Evolutionary conservation across 2,329 filamentous ascomycete genomes (phyloP).

Genomic region (Tolypocladium cylindrosporum): DNA sequence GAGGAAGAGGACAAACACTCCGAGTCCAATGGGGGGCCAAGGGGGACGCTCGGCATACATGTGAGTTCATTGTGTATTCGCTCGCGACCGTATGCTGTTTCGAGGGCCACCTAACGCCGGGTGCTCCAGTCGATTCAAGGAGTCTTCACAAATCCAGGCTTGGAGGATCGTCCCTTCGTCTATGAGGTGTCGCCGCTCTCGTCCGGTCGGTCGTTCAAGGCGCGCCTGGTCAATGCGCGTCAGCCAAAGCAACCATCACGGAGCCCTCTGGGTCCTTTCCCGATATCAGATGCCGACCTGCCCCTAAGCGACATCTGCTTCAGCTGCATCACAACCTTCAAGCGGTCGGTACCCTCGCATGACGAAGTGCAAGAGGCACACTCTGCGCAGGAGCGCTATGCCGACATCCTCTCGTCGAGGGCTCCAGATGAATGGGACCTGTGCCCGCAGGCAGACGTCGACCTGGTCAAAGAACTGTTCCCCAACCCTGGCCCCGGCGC

Average conservation of each 20-base stretch:
- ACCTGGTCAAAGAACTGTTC: constrained; percentile 23
- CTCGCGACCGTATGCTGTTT: neutral
- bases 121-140: constrained; percentile 40
- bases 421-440: constrained; percentile 32
- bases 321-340: constrained; percentile 42
- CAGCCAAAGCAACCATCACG: constrained; percentile 33
- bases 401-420: constrained; percentile 25
- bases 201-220: constrained; percentile 37
- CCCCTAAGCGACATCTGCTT: constrained; percentile 35
- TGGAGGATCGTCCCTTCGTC: constrained; percentile 39
- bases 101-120: neutral
- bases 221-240: constrained; percentile 36
- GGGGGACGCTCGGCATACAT: constrained; percentile 23
- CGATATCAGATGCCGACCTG: constrained; percentile 25
- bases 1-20: constrained; percentile 19
- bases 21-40: constrained; percentile 1
- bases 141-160: constrained; percentile 40
- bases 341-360: constrained; percentile 26
- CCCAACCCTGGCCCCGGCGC: constrained; percentile 27
- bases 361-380: constrained; percentile 25
- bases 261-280: constrained; percentile 24
- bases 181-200: constrained; percentile 36
- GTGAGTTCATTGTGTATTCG: constrained; percentile 16
- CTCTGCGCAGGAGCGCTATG: constrained; percentile 32
- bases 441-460: constrained; percentile 35